Evolutionary conservation across 352 stramenopile species (phyloP).

Genomic region (Phytophthora kernoviae): DNA sequence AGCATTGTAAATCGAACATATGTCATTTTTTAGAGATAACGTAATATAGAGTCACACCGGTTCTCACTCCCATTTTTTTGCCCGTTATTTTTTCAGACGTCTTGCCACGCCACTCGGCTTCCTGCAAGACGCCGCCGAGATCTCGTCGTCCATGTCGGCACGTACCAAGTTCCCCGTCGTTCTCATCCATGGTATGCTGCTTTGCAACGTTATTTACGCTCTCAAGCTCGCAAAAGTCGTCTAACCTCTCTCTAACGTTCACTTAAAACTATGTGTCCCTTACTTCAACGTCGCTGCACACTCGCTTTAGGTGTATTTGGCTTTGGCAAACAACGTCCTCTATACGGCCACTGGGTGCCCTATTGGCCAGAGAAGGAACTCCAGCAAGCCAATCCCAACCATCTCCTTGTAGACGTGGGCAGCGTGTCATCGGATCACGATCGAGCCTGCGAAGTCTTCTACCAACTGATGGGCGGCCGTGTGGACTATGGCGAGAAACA

Average conservation of each 20-base stretch:
- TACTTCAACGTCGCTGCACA: neutral
- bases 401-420: constrained; percentile 64
- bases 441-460: constrained; percentile 70
- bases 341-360: constrained; percentile 50
- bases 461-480: constrained; percentile 56
- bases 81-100: too few species aligned
- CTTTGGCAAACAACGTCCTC: constrained; percentile 47
- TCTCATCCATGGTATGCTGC: constrained; percentile 56
- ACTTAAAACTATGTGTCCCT: neutral
- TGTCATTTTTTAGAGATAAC: too few species aligned
- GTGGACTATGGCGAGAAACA: constrained; percentile 73
- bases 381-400: constrained; percentile 54
- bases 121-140: neutral
- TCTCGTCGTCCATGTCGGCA: constrained; percentile 31
- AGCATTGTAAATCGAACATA: too few species aligned
- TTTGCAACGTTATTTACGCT: neutral
- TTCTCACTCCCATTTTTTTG: too few species aligned
- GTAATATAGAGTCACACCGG: too few species aligned
- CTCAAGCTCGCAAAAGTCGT: too few species aligned
- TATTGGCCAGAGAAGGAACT: constrained; percentile 67
- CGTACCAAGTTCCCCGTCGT: constrained; percentile 62
- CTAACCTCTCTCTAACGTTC: too few species aligned
- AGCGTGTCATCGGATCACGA: constrained; percentile 71
- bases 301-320: constrained; percentile 50
- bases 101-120: too few species aligned